Percentiles rank a stretch among this genome's conserved stretches.
phyloP scores from a whole-genome alignment of 345 rosid genomes.

The Melaleuca alternifolia region DNA sequence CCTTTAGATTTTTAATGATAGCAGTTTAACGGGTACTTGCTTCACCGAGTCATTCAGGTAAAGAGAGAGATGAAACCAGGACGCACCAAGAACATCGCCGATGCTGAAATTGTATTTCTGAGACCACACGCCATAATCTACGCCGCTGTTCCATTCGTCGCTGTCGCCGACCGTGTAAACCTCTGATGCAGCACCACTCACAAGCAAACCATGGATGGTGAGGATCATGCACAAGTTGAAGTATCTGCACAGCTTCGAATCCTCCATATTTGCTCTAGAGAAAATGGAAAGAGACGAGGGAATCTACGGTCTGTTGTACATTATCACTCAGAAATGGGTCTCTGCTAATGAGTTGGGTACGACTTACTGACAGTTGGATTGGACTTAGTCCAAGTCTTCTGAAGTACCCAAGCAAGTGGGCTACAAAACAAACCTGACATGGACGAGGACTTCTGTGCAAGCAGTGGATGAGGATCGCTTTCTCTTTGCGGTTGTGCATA shows the following conservation, averaged over 20 bases:
- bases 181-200: conserved; percentile 10
- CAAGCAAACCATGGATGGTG: background rate
- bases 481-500: background rate
- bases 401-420: background rate
- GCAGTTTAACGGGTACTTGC: background rate
- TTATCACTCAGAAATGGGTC: background rate
- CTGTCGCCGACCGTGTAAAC: conserved; percentile 36
- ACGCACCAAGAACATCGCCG: conserved; percentile 42
- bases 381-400: background rate
- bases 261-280: background rate
- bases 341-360: background rate
- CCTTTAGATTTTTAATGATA: background rate
- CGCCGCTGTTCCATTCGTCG: conserved; percentile 21
- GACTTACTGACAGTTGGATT: background rate
- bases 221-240: background rate
- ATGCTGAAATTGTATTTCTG: conserved; percentile 27
- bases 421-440: background rate
- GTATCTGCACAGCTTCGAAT: background rate
- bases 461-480: background rate
- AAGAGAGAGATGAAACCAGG: background rate
- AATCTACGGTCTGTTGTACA: background rate
- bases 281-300: background rate
- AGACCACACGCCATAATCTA: conserved; percentile 29
- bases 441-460: background rate
- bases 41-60: background rate